These are phyloP conservation scores for Penicillium sp. DNA, from an alignment of 2,329 filamentous ascomycete genomes.

Conservation along the genomic window DNA sequence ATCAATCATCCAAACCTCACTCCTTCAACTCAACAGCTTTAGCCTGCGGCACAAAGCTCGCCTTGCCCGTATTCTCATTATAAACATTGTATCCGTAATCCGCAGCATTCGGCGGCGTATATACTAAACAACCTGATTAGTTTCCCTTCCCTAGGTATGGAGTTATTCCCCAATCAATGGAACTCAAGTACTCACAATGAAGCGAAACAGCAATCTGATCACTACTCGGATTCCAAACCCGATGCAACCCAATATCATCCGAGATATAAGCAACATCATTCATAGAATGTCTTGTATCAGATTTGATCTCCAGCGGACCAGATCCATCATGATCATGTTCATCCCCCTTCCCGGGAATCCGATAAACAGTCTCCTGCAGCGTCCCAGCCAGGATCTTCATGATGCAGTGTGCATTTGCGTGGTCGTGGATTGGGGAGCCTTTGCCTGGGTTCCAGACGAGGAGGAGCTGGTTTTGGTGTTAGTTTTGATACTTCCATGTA, in stretches of 20 bases:
- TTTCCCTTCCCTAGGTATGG: too few species aligned
- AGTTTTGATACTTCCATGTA: too few species aligned
- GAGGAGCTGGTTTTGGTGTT: slow-evolving; percentile 21
- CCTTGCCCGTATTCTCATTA: slow-evolving; percentile 28
- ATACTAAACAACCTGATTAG: slow-evolving; percentile 20
- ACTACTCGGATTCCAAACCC: slow-evolving; percentile 29
- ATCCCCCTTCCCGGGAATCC: slow-evolving; percentile 17
- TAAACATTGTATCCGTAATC: slow-evolving; percentile 35
- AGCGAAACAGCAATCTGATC: slow-evolving; percentile 32
- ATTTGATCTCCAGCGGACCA: slow-evolving; percentile 26
- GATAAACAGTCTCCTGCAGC: slow-evolving; percentile 30
- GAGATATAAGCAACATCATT: slow-evolving; percentile 36
- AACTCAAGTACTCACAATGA: slow-evolving; percentile 25
- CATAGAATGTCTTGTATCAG: slow-evolving; percentile 22
- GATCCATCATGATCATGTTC: slow-evolving; percentile 8
- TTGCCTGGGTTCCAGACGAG: slow-evolving; percentile 38
- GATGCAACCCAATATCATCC: slow-evolving; percentile 33
- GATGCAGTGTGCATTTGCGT: slow-evolving; percentile 38
- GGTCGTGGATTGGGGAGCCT: slow-evolving; percentile 36
- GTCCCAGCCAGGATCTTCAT: slow-evolving; percentile 36
- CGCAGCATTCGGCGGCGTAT: slow-evolving; percentile 34
- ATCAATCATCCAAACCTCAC: neutral
- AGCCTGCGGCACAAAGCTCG: slow-evolving; percentile 29
- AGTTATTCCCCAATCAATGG: neutral
- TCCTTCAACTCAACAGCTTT: slow-evolving; percentile 12